Evolutionary conservation across 768 basidiomycete genomes (phyloP), one percentile per base, ranked within the genome.

Genomic region (Russula dissimulans): DNA sequence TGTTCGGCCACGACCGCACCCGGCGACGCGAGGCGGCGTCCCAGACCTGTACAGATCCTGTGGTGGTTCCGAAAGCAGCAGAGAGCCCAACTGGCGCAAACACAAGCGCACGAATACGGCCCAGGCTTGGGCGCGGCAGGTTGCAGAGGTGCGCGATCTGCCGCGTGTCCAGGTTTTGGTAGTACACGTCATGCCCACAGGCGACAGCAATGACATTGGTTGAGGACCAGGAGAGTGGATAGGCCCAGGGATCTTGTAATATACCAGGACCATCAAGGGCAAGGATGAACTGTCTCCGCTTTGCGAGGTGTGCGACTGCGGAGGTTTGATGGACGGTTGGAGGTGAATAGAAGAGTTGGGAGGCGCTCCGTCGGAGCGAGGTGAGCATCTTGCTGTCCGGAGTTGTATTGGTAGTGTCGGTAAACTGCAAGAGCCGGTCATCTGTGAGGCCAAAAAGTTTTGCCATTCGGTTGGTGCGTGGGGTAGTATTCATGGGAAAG

Each of bases 251-350:
- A 61, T 84, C 78, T 6, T 72, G 69, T 8, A 80, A 76, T 29
- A 86, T 78, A 4, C 83, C 84, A 0, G 85, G 85, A 14, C 81
- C 82, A 65, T 87, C 85, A n/a, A 86, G 73, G 0, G 81, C 79
- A 65, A 85, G 74, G 3, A 79, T 63, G 66, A 81, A 83, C 56
- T 85, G 82, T 56, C 76, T 77, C 47, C 76, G 76, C 59, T 76
- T 73, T 42, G 74, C 80, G 8, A 86, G 74, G 66, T 86, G 81
- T 43, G 83, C 77, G n/a, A 74, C 76, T 4, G 83, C 82, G 5
- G 85, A 87, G 12, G 79, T 75, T 60, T 71, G 48, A 47, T 75
- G 67, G 54, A 66, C 62, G 12, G 57, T 49, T 3, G 69, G 68
- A 4, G 75, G 68, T 7, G 69, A 63, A 39, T 68, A 62, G 61